Conservation (phyloP, 2,329 filamentous ascomycete species). For the Shiraia sp. region DNA sequence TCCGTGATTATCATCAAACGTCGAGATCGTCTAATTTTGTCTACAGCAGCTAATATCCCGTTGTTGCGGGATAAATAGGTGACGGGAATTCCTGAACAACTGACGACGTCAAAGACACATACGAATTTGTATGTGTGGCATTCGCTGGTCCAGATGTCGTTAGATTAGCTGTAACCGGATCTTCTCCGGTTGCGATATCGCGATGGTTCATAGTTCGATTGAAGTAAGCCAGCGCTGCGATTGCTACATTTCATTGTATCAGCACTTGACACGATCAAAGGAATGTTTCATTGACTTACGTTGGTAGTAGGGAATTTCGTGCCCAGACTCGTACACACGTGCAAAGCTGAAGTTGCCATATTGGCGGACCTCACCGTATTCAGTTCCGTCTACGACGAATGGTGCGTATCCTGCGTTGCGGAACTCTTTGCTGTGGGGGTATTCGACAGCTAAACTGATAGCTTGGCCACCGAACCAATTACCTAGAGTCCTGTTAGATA, state of each 20-base stretch:
- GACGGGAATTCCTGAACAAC: slow-evolving; percentile 8
- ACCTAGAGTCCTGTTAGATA: slow-evolving; percentile 12
- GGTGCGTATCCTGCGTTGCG: slow-evolving; percentile 32
- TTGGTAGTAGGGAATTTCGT: slow-evolving; percentile 50
- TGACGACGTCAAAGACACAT: slow-evolving; percentile 36
- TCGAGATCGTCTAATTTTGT: no score
- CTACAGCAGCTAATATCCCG: no score
- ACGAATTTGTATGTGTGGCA: slow-evolving; percentile 47
- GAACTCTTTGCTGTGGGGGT: slow-evolving; percentile 39
- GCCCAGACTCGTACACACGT: slow-evolving; percentile 45
- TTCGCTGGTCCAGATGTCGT: slow-evolving; percentile 39
- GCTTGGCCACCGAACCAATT: slow-evolving; percentile 48
- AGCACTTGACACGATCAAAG: not conserved
- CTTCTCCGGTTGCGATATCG: slow-evolving; percentile 42
- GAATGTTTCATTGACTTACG: slow-evolving; percentile 15
- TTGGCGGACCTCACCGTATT: slow-evolving; percentile 48
- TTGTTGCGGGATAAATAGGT: slow-evolving; percentile 19
- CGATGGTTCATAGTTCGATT: slow-evolving; percentile 43
- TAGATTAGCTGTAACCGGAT: slow-evolving; percentile 39
- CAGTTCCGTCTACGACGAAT: slow-evolving; percentile 42
- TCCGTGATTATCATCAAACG: no score
- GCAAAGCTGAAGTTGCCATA: slow-evolving; percentile 48
- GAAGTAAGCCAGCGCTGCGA: slow-evolving; percentile 43
- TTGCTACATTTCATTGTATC: slow-evolving; percentile 4
- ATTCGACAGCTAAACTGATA: slow-evolving; percentile 42